Evolutionary conservation across 805 yeast genomes (phyloP).

Genomic region (Naumovozyma castellii): DNA sequence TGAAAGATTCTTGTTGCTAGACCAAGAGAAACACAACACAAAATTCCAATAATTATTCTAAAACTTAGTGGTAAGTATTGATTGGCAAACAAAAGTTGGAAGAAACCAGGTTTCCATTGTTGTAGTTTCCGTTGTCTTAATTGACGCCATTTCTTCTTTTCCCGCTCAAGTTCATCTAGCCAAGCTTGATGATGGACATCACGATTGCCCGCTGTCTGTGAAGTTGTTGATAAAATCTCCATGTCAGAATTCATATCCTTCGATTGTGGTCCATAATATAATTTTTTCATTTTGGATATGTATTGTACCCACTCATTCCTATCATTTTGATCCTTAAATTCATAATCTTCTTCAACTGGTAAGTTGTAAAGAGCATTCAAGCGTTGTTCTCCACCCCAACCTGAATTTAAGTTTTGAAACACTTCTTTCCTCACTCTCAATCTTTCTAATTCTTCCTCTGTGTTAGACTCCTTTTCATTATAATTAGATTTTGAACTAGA

Average conservation of each 20-base stretch:
- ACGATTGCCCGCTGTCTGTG: slow-evolving; percentile 1
- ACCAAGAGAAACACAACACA: slow-evolving; percentile 62
- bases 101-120: slow-evolving; percentile 54
- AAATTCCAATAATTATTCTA: slow-evolving; percentile 47
- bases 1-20: slow-evolving; percentile 54
- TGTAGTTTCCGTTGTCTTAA: slow-evolving; percentile 43
- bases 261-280: slow-evolving; percentile 12
- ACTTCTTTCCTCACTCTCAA: slow-evolving; percentile 13
- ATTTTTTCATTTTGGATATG: slow-evolving; percentile 21
- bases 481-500: background rate
- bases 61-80: slow-evolving; percentile 75
- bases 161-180: slow-evolving; percentile 21
- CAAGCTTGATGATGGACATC: slow-evolving; percentile 9
- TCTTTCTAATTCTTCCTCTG: slow-evolving; percentile 8
- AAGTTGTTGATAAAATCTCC: background rate
- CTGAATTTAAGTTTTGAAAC: slow-evolving; percentile 37
- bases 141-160: slow-evolving; percentile 25
- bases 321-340: slow-evolving; percentile 24
- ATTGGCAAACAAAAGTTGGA: slow-evolving; percentile 54
- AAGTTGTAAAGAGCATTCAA: slow-evolving; percentile 41
- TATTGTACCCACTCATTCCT: slow-evolving; percentile 25
- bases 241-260: background rate
- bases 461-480: background rate
- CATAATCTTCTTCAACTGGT: slow-evolving; percentile 18
- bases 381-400: slow-evolving; percentile 68